Base-by-base conservation (phyloP, 345 rosid genomes). In the Moricandia arvensis region DNA sequence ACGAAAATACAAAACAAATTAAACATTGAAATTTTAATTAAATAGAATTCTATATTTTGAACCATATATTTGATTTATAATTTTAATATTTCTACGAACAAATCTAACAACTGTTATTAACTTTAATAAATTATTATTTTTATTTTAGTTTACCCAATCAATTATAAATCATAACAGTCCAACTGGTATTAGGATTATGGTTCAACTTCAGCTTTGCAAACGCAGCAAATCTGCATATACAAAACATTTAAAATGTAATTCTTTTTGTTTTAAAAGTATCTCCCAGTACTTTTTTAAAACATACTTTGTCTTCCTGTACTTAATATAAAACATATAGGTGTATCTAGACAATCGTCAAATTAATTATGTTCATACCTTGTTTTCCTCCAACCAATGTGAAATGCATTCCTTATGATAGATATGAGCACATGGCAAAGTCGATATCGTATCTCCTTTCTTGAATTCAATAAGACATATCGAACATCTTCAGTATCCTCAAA, bases 321-420 rank as follows among this genome's bases (percentile, higher is more conserved):
- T n/a, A 59, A 29, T 13, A 59, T 12, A 59, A 59, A 29, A 13
- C 12, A 59, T 27, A 59, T 59, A 7, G 8, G 17, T 41, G 59
- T 12, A 2, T 57, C 8, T 57, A 57, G 16, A 26, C 61, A 11
- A 53, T 53, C 18, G 59, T 49, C 12, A 16, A 53, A 54, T 55
- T 55, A 8, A 54, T 54, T 13, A 41, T 53, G 60, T 53, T 31
- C 4, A 12, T 58, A 70, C 74, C 57, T 5, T 70, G 24, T 27
- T 59, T n/a, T 59, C 0, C 8, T 26, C 13, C 18, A 70, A 13
- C 74, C 74, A 70, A 3, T 5, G 24, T 15, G 57, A 57, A 37
- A 70, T 70, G 57, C 74, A 70, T 8, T 70, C 55, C 1, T 70
- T 38, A 30, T 70, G 74, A 26, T 70, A 70, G 16, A 58, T 43